Conservation (phyloP, 345 rosid species). For the Eucalyptus regnans region DNA sequence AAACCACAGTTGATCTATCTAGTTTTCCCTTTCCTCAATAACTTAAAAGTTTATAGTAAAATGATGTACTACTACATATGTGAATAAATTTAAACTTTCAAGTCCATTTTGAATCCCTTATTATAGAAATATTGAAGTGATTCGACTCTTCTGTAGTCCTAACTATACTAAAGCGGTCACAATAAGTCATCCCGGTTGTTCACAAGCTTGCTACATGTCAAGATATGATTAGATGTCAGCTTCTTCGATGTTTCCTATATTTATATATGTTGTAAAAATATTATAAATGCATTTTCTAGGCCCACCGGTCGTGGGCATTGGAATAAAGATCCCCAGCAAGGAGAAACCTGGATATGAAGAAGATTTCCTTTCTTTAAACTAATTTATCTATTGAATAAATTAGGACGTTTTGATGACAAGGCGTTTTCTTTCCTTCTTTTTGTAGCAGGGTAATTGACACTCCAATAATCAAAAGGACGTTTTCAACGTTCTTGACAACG, state of each 20-base stretch:
- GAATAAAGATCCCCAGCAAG: background rate
- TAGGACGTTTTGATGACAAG: background rate
- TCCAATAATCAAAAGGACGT: background rate
- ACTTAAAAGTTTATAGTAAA: background rate
- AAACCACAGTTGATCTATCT: background rate
- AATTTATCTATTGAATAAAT: background rate
- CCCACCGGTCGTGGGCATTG: background rate
- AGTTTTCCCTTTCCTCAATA: rapidly evolving
- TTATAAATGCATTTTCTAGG: background rate
- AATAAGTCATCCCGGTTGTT: background rate
- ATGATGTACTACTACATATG: background rate
- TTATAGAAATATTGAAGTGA: background rate
- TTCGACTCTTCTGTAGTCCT: background rate
- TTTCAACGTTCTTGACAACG: background rate
- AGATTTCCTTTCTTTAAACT: background rate
- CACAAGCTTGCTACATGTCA: background rate
- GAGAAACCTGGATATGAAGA: background rate
- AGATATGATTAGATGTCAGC: background rate
- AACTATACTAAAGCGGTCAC: background rate
- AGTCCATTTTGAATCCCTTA: background rate
- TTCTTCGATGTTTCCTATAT: background rate
- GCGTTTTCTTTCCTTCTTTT: background rate
- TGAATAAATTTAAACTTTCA: background rate
- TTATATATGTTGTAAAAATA: background rate
- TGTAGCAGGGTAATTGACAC: background rate